Evolutionary conservation across 768 basidiomycete genomes (phyloP).

Genomic region (Sistotremastrum niveocremeum): DNA sequence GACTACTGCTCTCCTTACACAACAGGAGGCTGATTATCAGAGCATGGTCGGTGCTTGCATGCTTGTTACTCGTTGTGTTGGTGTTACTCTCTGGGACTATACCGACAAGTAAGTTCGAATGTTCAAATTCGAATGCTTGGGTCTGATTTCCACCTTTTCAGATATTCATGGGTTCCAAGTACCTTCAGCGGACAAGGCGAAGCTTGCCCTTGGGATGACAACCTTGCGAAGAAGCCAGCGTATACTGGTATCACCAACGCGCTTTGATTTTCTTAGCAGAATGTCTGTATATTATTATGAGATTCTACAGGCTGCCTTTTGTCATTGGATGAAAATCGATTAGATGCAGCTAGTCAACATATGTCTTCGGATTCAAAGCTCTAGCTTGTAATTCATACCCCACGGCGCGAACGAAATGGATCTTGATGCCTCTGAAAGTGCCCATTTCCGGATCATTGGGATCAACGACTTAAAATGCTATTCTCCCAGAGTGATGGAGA

Average conservation of each 20-base stretch:
- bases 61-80: conserved; percentile 21
- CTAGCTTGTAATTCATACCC: too few species aligned
- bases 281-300: too few species aligned
- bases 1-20: conserved; percentile 31
- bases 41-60: conserved; percentile 43
- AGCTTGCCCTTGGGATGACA: conserved; percentile 22
- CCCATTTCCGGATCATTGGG: too few species aligned
- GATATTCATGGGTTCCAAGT: conserved; percentile 23
- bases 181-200: conserved; percentile 23
- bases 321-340: too few species aligned
- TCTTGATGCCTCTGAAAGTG: too few species aligned
- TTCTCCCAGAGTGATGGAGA: too few species aligned
- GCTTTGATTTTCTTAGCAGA: too few species aligned
- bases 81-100: conserved; percentile 29
- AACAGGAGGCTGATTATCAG: conserved; percentile 46
- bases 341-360: too few species aligned
- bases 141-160: neutral
- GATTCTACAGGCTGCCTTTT: too few species aligned
- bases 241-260: conserved; percentile 25
- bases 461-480: too few species aligned
- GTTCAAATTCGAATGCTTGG: neutral
- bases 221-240: conserved; percentile 30
- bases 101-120: conserved; percentile 18
- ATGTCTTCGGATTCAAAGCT: too few species aligned
- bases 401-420: too few species aligned